These are phyloP conservation scores for Starmera quercuum DNA, from an alignment of 805 yeast genomes.

Conservation along the genomic window DNA sequence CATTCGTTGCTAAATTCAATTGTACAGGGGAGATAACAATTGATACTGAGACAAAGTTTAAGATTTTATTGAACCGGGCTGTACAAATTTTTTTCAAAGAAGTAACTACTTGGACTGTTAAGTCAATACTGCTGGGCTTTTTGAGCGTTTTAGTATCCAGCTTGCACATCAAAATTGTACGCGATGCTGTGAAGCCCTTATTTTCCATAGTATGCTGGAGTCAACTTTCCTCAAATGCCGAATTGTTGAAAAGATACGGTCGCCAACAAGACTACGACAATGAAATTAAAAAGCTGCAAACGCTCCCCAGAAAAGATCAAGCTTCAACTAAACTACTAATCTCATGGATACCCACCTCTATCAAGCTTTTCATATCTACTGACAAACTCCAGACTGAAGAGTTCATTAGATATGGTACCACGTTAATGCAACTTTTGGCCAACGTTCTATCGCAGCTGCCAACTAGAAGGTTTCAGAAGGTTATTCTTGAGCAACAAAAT, in stretches of 20 bases:
- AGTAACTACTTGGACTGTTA: not conserved
- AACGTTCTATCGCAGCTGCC: constrained; percentile 31
- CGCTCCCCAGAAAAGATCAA: too few relatives aligned
- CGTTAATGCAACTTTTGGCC: constrained; percentile 18
- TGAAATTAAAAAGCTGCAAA: not conserved
- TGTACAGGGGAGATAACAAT: constrained; percentile 1
- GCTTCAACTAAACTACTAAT: not conserved
- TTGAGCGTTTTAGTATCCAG: not conserved
- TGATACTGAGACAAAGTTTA: not conserved
- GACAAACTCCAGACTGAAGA: not conserved
- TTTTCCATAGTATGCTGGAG: constrained; percentile 28
- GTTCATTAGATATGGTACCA: not conserved
- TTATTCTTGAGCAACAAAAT: constrained; percentile 21
- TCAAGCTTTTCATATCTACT: not conserved
- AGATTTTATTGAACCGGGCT: not conserved
- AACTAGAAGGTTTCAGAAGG: constrained; percentile 28
- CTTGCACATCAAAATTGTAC: constrained; percentile 8
- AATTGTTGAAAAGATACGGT: not conserved
- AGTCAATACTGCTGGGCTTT: not conserved
- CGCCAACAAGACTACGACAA: not conserved
- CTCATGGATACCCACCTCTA: not conserved
- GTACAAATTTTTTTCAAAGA: not conserved
- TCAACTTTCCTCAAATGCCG: constrained; percentile 13
- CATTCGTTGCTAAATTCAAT: constrained; percentile 8
- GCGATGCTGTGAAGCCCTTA: constrained; percentile 18